Evolutionary conservation across 2,329 filamentous ascomycete genomes (phyloP).

Genomic region (Xylogone sp.): DNA sequence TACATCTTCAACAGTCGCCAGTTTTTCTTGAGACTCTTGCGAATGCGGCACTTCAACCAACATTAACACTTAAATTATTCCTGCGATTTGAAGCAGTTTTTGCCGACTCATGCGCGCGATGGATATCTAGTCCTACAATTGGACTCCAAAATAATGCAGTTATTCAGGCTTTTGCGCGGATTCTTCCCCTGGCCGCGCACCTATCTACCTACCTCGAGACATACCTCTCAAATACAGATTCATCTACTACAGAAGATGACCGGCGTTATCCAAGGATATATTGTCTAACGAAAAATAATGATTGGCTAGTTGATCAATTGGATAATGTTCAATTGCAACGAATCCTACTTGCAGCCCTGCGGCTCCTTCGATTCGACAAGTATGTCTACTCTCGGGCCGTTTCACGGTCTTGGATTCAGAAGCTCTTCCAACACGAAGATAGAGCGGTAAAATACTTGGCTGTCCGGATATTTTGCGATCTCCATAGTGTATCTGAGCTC

Average conservation of each 20-base stretch:
- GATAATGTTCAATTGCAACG: constrained; percentile 35
- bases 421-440: constrained; percentile 59
- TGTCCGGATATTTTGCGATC: constrained; percentile 74
- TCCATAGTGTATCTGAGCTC: constrained; percentile 75
- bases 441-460: constrained; percentile 72
- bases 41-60: constrained; percentile 63
- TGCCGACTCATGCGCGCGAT: constrained; percentile 78
- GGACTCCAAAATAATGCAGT: constrained; percentile 31
- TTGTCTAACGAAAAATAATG: constrained; percentile 20
- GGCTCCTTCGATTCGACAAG: constrained; percentile 74
- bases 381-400: constrained; percentile 62
- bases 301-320: constrained; percentile 28
- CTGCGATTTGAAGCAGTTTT: constrained; percentile 71
- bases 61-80: constrained; percentile 70
- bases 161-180: constrained; percentile 71
- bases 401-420: constrained; percentile 63
- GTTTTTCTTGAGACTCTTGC: constrained; percentile 70
- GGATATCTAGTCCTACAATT: constrained; percentile 47
- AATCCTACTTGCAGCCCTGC: constrained; percentile 67
- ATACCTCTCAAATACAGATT: constrained; percentile 20
- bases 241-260: constrained; percentile 23
- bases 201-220: constrained; percentile 69
- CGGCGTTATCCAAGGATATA: constrained; percentile 16
- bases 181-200: constrained; percentile 79
- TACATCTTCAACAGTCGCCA: constrained; percentile 59